phyloP scores from a whole-genome alignment of 2,329 filamentous ascomycete species.

The Clarireedia paspali region DNA sequence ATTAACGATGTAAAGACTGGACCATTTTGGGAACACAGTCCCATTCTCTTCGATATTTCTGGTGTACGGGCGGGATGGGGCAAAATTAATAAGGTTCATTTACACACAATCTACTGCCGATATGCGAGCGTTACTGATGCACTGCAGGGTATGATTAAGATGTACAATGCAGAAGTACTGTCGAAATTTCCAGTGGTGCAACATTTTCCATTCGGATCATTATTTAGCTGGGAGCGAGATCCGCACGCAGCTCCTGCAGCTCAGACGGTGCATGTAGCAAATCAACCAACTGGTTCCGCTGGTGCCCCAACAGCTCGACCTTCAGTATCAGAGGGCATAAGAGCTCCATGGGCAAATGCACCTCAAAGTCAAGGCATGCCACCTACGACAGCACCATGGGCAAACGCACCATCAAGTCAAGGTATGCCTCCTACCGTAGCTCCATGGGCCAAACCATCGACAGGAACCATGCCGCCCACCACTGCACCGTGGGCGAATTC shows the following conservation, averaged over 20 bases:
- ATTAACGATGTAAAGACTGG: conserved; percentile 96
- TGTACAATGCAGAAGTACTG: conserved; percentile 95
- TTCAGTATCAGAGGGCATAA: conserved; percentile 20
- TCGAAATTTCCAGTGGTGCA: conserved; percentile 98
- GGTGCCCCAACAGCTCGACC: conserved; percentile 15
- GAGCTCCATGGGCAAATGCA: conserved; percentile 23
- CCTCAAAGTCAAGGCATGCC: conserved; percentile 13
- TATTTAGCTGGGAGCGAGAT: conserved; percentile 71
- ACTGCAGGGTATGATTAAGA: conserved; percentile 89
- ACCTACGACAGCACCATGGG: conserved; percentile 19
- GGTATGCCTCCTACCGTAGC: background rate
- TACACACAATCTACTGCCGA: background rate
- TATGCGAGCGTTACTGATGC: background rate
- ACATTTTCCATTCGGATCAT: conserved; percentile 76
- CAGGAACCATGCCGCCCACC: background rate
- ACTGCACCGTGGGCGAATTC: background rate
- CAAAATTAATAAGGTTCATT: conserved; percentile 79
- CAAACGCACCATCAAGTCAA: conserved; percentile 14
- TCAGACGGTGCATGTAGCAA: conserved; percentile 49
- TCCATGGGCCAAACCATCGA: background rate
- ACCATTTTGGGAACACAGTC: conserved; percentile 95
- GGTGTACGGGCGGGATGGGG: conserved; percentile 92
- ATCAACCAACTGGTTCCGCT: conserved; percentile 37
- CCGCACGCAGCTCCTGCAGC: conserved; percentile 46
- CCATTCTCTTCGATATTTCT: conserved; percentile 88